phyloP scores from a whole-genome alignment of 768 basidiomycete genomes.

The Mycena latifolia region DNA sequence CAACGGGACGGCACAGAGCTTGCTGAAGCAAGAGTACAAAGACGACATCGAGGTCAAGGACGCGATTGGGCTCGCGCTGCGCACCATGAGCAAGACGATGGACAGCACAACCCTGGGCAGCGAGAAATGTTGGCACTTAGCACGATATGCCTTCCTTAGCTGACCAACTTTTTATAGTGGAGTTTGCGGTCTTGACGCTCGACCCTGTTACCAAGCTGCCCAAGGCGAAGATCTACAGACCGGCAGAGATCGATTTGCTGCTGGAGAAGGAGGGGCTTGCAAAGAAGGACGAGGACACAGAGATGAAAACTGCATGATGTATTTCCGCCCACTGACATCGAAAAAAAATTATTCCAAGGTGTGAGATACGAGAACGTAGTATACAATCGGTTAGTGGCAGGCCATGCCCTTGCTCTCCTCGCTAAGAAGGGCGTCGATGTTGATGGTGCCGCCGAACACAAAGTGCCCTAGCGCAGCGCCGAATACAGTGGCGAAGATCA shows the following conservation, averaged over 20 bases:
- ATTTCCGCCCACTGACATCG: constrained; percentile 20
- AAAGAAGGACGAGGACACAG: constrained; percentile 88
- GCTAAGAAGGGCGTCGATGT: constrained; percentile 68
- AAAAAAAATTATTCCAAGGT: constrained; percentile 26
- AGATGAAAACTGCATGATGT: constrained; percentile 72
- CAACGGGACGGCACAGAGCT: constrained; percentile 94
- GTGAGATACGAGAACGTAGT: not conserved
- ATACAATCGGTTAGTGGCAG: constrained; percentile 70
- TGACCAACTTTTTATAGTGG: constrained; percentile 66
- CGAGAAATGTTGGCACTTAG: constrained; percentile 84
- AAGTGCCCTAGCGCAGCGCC: constrained; percentile 91
- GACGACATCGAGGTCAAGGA: constrained; percentile 94
- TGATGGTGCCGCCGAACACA: constrained; percentile 75
- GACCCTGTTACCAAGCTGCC: constrained; percentile 83
- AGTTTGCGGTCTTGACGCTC: constrained; percentile 94
- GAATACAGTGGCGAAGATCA: constrained; percentile 83
- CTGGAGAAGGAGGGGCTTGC: constrained; percentile 83
- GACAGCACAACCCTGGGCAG: constrained; percentile 96
- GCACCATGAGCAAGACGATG: constrained; percentile 99
- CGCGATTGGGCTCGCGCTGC: constrained; percentile 90
- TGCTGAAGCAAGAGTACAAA: constrained; percentile 98
- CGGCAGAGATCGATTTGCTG: constrained; percentile 89
- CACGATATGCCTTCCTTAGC: constrained; percentile 10
- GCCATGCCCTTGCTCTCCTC: constrained; percentile 78
- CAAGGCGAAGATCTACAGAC: constrained; percentile 92